Conservation (phyloP, 177 flowering plant species). For the Vitis hybrid region DNA sequence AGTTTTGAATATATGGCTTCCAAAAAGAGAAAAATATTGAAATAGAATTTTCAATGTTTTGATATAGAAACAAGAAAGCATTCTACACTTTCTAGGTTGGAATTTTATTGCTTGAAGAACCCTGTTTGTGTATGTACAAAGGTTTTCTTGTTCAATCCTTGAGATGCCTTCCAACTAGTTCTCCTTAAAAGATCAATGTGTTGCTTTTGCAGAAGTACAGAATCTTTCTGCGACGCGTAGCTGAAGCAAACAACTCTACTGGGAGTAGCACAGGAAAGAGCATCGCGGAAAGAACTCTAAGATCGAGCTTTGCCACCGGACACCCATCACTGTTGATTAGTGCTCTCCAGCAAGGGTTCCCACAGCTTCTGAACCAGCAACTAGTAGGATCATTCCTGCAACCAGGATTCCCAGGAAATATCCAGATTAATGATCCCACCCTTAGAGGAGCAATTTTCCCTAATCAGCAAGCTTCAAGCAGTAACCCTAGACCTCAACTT, state of each 20-base stretch:
- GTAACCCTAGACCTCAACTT: neutral
- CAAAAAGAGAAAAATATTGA: too few species aligned
- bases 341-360: neutral
- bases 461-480: neutral
- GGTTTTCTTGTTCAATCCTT: too few species aligned
- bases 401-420: neutral
- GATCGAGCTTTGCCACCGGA: slow-evolving; percentile 23
- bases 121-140: too few species aligned
- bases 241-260: slow-evolving; percentile 11
- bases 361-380: neutral
- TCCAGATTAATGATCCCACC: neutral
- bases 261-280: neutral
- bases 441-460: neutral
- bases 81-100: too few species aligned
- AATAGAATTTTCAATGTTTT: too few species aligned
- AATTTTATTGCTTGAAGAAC: too few species aligned
- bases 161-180: too few species aligned
- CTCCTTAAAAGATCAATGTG: neutral
- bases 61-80: too few species aligned
- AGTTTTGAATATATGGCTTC: too few species aligned
- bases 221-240: slow-evolving; percentile 27
- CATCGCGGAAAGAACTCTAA: neutral
- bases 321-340: neutral
- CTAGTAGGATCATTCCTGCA: neutral
- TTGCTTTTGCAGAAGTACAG: slow-evolving; percentile 35